These are phyloP conservation scores for Penicillium sp. DNA, from an alignment of 2,329 filamentous ascomycete species.

Conservation along the genomic window DNA sequence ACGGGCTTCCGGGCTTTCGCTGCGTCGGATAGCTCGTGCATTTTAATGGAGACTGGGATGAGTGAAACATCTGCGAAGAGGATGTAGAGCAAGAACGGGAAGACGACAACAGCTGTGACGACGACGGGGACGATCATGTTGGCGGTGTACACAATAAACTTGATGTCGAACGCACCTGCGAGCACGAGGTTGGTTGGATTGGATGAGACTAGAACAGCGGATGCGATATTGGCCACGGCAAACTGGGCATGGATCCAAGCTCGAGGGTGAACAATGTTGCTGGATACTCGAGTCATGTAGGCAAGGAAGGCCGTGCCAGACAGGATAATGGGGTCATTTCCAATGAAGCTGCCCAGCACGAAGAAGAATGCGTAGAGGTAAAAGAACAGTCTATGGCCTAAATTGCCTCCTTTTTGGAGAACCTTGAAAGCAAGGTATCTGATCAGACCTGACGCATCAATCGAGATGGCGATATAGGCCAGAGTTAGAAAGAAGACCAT, in stretches of 20 bases:
- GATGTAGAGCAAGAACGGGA: conserved; percentile 68
- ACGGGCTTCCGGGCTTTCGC: conserved; percentile 57
- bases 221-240: conserved; percentile 69
- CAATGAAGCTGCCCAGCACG: conserved; percentile 64
- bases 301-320: conserved; percentile 73
- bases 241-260: conserved; percentile 76
- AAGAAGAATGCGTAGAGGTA: conserved; percentile 75
- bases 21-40: conserved; percentile 65
- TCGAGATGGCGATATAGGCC: conserved; percentile 75
- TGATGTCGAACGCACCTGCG: conserved; percentile 69
- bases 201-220: conserved; percentile 73
- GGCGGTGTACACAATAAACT: conserved; percentile 71
- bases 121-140: conserved; percentile 74
- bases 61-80: conserved; percentile 65
- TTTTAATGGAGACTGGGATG: conserved; percentile 65
- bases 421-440: conserved; percentile 70
- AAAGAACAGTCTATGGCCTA: conserved; percentile 68
- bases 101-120: conserved; percentile 65
- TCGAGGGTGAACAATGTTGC: conserved; percentile 67
- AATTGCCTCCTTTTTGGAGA: conserved; percentile 64
- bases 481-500: conserved; percentile 73
- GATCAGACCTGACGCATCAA: conserved; percentile 73
- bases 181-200: conserved; percentile 76
- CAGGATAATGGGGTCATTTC: conserved; percentile 73
- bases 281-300: conserved; percentile 74